phyloP scores from a whole-genome alignment of 208 protist genomes.

The Zelonia costaricensis region DNA sequence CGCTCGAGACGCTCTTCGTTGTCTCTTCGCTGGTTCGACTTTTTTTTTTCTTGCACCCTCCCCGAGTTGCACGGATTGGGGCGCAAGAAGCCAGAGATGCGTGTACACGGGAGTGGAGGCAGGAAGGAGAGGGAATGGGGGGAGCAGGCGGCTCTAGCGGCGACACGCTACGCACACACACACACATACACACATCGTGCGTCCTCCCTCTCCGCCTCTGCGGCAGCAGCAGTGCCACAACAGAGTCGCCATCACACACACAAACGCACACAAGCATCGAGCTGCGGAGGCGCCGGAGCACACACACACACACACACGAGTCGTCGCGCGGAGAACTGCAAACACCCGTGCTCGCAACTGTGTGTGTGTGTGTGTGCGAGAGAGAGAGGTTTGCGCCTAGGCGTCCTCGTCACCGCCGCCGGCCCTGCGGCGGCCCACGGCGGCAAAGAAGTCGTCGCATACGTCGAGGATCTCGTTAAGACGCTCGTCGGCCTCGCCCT shows the following conservation, averaged over 20 bases:
- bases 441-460: conserved; percentile 82
- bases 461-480: conserved; percentile 88
- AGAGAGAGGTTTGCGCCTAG: too few species aligned
- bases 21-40: too few species aligned
- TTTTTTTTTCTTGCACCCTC: too few species aligned
- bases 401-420: conserved; percentile 1
- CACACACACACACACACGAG: conserved; percentile 7
- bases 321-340: too few species aligned
- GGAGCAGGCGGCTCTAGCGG: not conserved
- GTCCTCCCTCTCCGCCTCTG: too few species aligned
- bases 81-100: not conserved
- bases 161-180: not conserved
- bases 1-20: too few species aligned
- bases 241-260: too few species aligned
- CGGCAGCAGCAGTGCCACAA: too few species aligned
- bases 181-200: not conserved
- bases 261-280: too few species aligned
- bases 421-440: conserved; percentile 25
- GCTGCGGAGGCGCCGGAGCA: not conserved
- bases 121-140: not conserved
- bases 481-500: conserved; percentile 76
- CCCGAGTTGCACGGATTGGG: not conserved
- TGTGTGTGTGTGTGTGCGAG: too few species aligned
- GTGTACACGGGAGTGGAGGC: not conserved
- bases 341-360: too few species aligned